These are phyloP conservation scores for Prunus mume DNA, from an alignment of 306 rosid species.

Conservation along the genomic window DNA sequence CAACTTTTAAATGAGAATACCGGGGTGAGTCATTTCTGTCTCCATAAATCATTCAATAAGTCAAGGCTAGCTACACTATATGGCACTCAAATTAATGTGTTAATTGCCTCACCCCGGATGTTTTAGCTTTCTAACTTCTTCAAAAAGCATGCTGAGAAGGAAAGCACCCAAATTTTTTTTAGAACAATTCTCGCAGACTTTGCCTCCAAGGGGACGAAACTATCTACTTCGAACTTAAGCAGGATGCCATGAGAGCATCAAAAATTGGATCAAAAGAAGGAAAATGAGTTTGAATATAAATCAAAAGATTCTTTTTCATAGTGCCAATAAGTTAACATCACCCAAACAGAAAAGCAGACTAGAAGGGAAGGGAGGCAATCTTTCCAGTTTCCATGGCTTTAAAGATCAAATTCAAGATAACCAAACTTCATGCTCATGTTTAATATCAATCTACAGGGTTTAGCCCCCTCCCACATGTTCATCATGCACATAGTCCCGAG, in stretches of 20 bases:
- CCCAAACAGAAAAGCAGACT: not conserved
- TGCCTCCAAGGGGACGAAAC: not conserved
- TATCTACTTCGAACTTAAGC: too few relatives aligned
- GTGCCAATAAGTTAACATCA: not conserved
- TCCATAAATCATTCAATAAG: not conserved
- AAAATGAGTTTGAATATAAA: not conserved
- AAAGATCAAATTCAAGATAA: not conserved
- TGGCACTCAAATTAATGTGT: not conserved
- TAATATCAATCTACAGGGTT: not conserved
- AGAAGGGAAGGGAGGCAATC: not conserved
- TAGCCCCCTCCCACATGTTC: not conserved
- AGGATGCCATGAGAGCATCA: not conserved
- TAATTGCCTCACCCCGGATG: not conserved
- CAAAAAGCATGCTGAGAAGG: slow-evolving; percentile 3
- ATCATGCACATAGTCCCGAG: not conserved
- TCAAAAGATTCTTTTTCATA: not conserved
- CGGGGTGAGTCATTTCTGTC: slow-evolving; percentile 1
- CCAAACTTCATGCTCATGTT: not conserved
- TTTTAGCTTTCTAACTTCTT: not conserved
- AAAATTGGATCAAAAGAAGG: too few relatives aligned
- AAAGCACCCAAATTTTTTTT: not conserved
- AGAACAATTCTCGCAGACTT: not conserved
- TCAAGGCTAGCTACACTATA: not conserved
- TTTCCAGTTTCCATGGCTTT: not conserved
- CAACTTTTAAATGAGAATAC: not conserved